These are phyloP conservation scores for Penicillium subrubescens DNA, from an alignment of 495 filamentous ascomycete genomes.

Conservation along the genomic window DNA sequence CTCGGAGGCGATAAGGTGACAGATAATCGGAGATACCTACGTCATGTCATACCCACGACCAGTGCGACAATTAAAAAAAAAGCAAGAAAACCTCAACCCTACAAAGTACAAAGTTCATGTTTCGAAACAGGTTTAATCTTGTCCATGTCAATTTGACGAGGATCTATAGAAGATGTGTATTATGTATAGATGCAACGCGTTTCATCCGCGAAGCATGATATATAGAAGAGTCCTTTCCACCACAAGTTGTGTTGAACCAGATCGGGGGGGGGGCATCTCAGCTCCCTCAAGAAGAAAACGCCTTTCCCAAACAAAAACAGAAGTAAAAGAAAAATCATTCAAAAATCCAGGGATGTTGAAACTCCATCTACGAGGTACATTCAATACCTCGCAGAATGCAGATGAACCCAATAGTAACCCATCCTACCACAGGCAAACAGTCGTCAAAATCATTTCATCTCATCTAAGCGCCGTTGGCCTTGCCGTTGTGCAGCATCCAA, in stretches of 20 bases:
- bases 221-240: conserved; percentile 12
- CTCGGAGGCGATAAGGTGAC: background rate
- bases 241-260: conserved; percentile 24
- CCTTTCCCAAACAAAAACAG: conserved; percentile 17
- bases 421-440: background rate
- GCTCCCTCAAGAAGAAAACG: conserved; percentile 15
- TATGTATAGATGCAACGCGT: conserved; percentile 5
- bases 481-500: conserved; percentile 81
- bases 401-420: background rate
- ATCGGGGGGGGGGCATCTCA: conserved; percentile 7
- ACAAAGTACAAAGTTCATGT: background rate
- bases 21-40: conserved; percentile 9
- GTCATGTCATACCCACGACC: conserved; percentile 11
- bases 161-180: conserved; percentile 11
- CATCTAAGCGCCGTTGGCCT: conserved; percentile 23
- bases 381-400: conserved; percentile 12
- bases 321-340: conserved; percentile 7
- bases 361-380: conserved; percentile 16
- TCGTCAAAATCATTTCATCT: background rate
- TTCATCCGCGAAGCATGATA: conserved; percentile 14
- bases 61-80: background rate
- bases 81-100: background rate
- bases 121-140: background rate
- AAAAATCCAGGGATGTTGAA: conserved; percentile 27
- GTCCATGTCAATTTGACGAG: background rate